These are phyloP conservation scores for Wickerhamomyces hampshirensis DNA, from an alignment of 805 yeast genomes.

Conservation along the genomic window DNA sequence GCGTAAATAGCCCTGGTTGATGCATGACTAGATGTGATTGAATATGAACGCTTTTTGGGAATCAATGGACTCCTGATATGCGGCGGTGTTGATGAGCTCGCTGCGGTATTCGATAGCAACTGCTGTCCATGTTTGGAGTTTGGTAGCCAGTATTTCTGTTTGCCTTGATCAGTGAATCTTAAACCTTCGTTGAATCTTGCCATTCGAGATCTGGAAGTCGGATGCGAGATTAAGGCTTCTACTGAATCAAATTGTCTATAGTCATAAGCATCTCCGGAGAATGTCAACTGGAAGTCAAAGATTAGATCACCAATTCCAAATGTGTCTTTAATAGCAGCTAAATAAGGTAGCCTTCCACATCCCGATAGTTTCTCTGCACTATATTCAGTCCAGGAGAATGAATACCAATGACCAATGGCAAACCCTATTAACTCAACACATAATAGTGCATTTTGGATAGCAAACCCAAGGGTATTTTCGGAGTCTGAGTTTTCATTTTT, in stretches of 20 bases:
- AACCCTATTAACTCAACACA: conserved; percentile 83
- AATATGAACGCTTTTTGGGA: conserved; percentile 13
- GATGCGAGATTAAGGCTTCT: conserved; percentile 64
- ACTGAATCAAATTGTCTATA: conserved; percentile 81
- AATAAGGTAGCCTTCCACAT: conserved; percentile 58
- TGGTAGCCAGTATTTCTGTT: conserved; percentile 69
- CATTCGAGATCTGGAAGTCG: conserved; percentile 56
- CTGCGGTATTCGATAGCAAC: neutral
- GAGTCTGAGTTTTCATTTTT: conserved; percentile 30
- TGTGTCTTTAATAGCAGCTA: conserved; percentile 69
- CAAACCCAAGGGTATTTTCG: conserved; percentile 38
- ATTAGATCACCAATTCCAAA: conserved; percentile 72
- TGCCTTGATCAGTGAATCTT: conserved; percentile 74
- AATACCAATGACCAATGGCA: conserved; percentile 82
- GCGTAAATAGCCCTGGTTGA: conserved; percentile 24
- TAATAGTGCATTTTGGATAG: conserved; percentile 72
- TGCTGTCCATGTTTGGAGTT: conserved; percentile 3
- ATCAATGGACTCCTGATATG: conserved; percentile 17
- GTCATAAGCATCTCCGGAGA: conserved; percentile 69
- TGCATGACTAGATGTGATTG: conserved; percentile 19
- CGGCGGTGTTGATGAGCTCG: neutral
- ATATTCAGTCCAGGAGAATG: conserved; percentile 78
- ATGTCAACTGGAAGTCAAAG: conserved; percentile 68
- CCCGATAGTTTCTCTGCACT: conserved; percentile 57
- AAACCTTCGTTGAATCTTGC: conserved; percentile 79